Percentiles rank a stretch among this genome's conserved stretches.
Evolutionary conservation across 2,329 filamentous ascomycete species (phyloP).

Genomic region (Aspergillus piperis): DNA sequence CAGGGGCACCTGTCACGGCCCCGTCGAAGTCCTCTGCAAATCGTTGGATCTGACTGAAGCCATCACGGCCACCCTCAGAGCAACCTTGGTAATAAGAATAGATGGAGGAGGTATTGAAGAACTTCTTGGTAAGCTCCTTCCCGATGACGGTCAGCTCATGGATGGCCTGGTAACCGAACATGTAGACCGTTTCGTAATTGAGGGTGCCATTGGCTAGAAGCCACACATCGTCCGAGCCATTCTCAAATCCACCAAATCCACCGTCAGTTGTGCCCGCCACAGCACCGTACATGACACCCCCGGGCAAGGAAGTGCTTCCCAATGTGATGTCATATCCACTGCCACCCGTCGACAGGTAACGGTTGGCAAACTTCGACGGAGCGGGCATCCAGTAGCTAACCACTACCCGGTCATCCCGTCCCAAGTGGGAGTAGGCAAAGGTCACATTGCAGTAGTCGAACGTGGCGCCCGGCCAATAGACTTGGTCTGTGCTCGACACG

Average conservation of each 20-base stretch:
- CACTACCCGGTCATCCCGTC: neutral
- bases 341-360: neutral
- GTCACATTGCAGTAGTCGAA: neutral
- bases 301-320: neutral
- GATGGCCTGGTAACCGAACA: neutral
- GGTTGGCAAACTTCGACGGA: neutral
- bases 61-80: constrained; percentile 57
- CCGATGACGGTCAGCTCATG: neutral
- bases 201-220: neutral
- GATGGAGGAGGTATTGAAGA: constrained; percentile 10
- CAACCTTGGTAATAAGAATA: constrained; percentile 57
- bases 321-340: neutral
- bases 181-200: neutral
- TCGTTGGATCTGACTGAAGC: constrained; percentile 54
- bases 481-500: neutral
- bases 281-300: neutral
- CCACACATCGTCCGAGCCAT: neutral
- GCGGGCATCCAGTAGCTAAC: neutral
- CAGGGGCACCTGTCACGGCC: constrained; percentile 49
- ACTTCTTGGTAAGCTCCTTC: neutral
- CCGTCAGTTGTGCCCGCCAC: neutral
- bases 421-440: neutral
- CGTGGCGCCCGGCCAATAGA: neutral
- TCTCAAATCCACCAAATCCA: neutral
- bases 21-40: constrained; percentile 52